These are phyloP conservation scores for Crithidia bombi DNA, from an alignment of 208 protist genomes.

Conservation along the genomic window DNA sequence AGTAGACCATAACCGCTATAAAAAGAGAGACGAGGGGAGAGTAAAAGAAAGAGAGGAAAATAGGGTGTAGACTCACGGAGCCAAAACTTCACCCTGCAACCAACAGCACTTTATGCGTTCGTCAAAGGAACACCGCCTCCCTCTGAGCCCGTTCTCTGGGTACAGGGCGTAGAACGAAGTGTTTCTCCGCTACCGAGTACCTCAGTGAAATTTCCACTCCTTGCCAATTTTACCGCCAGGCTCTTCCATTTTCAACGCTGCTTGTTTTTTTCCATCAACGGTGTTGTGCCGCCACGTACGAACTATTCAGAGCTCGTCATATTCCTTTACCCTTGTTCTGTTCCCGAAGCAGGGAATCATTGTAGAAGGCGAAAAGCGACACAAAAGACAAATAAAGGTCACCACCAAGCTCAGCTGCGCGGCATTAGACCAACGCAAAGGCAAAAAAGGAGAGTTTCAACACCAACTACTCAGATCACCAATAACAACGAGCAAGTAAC, in stretches of 20 bases:
- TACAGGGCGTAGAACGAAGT: not conserved
- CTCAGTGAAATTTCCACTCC: not conserved
- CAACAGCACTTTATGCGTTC: no score
- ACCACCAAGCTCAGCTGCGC: not conserved
- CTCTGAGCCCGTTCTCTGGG: not conserved
- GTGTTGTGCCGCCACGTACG: not conserved
- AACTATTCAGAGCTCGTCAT: no score
- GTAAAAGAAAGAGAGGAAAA: not conserved
- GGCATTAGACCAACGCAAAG: not conserved
- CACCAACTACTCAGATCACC: not conserved
- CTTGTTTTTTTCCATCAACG: not conserved
- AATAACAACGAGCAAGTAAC: not conserved
- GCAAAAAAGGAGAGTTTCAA: not conserved
- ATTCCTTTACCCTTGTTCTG: not conserved
- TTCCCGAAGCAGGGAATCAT: not conserved
- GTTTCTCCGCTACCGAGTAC: not conserved
- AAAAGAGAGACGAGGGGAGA: not conserved
- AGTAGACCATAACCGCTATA: not conserved
- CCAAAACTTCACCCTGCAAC: no score
- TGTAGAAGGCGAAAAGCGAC: no score
- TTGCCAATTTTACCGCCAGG: not conserved
- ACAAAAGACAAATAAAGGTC: slow-evolving; percentile 10
- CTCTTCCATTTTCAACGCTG: no score
- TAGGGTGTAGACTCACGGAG: not conserved
- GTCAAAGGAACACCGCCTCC: no score